Evolutionary conservation across 768 basidiomycete genomes (phyloP).

Genomic region (Chalciporus pseudorubinellus): DNA sequence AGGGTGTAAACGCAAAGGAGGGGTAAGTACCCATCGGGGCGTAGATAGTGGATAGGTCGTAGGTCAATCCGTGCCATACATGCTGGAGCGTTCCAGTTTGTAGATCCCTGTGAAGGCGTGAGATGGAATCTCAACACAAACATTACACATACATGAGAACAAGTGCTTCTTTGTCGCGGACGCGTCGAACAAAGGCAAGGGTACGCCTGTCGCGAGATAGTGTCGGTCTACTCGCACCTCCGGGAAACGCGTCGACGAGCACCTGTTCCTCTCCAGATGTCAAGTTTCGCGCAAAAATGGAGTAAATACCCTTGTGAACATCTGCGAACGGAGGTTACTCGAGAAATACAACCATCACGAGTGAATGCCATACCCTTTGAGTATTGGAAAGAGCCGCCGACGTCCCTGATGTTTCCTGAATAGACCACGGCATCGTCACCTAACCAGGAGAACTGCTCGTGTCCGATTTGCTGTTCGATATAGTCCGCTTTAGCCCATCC

Average conservation of each 20-base stretch:
- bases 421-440: slow-evolving; percentile 59
- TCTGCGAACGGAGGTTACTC: slow-evolving; percentile 38
- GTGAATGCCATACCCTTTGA: slow-evolving; percentile 54
- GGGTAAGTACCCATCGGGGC: slow-evolving; percentile 83
- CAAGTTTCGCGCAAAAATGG: slow-evolving; percentile 66
- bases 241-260: slow-evolving; percentile 56
- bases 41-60: slow-evolving; percentile 60
- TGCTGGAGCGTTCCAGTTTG: slow-evolving; percentile 62
- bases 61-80: slow-evolving; percentile 66
- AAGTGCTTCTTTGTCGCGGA: slow-evolving; percentile 69
- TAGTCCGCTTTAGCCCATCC: slow-evolving; percentile 64
- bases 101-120: slow-evolving; percentile 49
- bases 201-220: slow-evolving; percentile 67
- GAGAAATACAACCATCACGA: background rate
- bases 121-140: background rate
- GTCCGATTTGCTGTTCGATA: slow-evolving; percentile 68
- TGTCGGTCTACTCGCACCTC: slow-evolving; percentile 73
- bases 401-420: slow-evolving; percentile 61
- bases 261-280: slow-evolving; percentile 51
- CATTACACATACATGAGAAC: slow-evolving; percentile 57
- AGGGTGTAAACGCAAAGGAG: slow-evolving; percentile 56
- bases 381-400: slow-evolving; percentile 46
- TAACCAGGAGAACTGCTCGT: slow-evolving; percentile 67
- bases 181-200: slow-evolving; percentile 71
- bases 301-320: slow-evolving; percentile 66